These are phyloP conservation scores for Wickerhamiella pararugosa DNA, from an alignment of 1,139 yeast genomes.

Conservation along the genomic window DNA sequence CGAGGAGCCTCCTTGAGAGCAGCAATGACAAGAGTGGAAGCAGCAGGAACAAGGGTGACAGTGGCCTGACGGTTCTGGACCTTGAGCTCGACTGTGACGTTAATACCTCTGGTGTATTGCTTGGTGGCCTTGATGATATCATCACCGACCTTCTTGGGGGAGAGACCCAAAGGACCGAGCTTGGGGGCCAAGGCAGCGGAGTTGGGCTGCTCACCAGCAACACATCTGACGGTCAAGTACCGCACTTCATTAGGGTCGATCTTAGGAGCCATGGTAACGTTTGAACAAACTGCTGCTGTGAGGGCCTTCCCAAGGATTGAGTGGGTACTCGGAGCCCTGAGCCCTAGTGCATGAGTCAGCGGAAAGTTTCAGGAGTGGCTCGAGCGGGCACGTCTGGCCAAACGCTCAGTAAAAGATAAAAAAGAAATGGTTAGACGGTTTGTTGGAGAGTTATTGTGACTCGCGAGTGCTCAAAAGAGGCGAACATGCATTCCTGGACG, in stretches of 20 bases:
- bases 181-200: constrained; percentile 99
- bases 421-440: too few relatives aligned
- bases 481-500: too few relatives aligned
- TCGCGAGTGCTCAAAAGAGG: too few relatives aligned
- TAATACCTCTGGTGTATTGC: constrained; percentile 88
- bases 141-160: constrained; percentile 99
- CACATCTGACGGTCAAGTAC: constrained; percentile 98
- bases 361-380: too few relatives aligned
- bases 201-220: constrained; percentile 99
- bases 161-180: constrained; percentile 99
- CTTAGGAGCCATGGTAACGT: constrained; percentile 30
- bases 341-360: neutral
- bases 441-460: too few relatives aligned
- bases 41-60: constrained; percentile 98
- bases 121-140: constrained; percentile 99
- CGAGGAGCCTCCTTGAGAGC: constrained; percentile 99
- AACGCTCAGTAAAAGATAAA: too few relatives aligned
- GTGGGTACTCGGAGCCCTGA: neutral
- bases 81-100: constrained; percentile 96
- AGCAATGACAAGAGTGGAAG: constrained; percentile 96
- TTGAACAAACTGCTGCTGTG: neutral
- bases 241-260: constrained; percentile 98
- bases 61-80: constrained; percentile 99
- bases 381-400: too few relatives aligned
- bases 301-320: neutral